phyloP scores from a whole-genome alignment of 768 basidiomycete genomes.

The Suillus weaverae region DNA sequence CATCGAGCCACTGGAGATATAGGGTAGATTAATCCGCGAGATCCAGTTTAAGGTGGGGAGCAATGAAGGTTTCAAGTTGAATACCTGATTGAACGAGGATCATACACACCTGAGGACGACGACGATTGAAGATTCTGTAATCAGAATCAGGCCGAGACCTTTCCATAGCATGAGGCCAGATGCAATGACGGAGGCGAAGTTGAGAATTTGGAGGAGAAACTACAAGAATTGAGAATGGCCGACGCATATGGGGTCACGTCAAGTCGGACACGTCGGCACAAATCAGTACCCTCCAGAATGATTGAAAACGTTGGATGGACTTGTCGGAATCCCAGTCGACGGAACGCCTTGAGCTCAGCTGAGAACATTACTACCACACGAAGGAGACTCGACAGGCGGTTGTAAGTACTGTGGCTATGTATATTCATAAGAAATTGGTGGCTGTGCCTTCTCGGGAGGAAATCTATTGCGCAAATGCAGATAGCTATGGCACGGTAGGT shows the following conservation, averaged over 20 bases:
- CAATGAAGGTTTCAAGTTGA: background rate
- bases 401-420: too few relatives aligned
- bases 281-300: background rate
- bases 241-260: background rate
- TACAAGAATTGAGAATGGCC: slow-evolving; percentile 29
- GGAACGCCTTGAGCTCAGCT: slow-evolving; percentile 73
- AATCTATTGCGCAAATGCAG: too few relatives aligned
- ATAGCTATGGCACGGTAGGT: too few relatives aligned
- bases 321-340: slow-evolving; percentile 73
- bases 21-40: background rate
- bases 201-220: slow-evolving; percentile 89
- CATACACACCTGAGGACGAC: slow-evolving; percentile 84
- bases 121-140: slow-evolving; percentile 94
- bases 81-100: background rate
- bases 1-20: slow-evolving; percentile 76
- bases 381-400: too few relatives aligned
- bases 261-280: slow-evolving; percentile 1
- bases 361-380: slow-evolving; percentile 52
- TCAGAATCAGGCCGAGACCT: slow-evolving; percentile 85
- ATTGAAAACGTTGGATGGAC: slow-evolving; percentile 47
- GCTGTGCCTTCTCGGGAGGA: too few relatives aligned
- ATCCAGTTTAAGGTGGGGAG: background rate
- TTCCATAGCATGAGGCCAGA: slow-evolving; percentile 99
- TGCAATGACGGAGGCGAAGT: slow-evolving; percentile 87
- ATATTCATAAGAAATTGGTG: too few relatives aligned